Base-by-base conservation (phyloP, 1,284 basidiomycete genomes). In the Trichosporon ovoides region DNA sequence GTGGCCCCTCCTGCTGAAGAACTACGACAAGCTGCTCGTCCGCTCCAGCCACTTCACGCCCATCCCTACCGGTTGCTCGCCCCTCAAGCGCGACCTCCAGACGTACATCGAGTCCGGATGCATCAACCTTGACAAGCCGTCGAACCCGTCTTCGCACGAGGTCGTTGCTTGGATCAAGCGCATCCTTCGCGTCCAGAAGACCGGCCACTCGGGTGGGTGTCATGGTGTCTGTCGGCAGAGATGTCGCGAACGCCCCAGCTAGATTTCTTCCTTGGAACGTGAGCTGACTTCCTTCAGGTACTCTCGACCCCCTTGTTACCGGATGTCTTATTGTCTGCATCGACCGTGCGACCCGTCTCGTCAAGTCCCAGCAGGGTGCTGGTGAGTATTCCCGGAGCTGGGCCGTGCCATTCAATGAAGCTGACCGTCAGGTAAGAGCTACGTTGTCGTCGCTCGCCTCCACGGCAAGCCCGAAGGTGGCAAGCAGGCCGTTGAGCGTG, bases 91-190 rank as follows among this genome's bases (percentile, higher is more conserved):
- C 58, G 94, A 98, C 73, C 87, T 98, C 57, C 80, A 83, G 24
- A 83, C 85, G 59, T 98, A 98, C 79, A 85, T 98, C 78, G 93
- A 93, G 87, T 92, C 93, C 63, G 96, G 96, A 68, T 91, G 97
- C 59, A 98, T 99, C 78, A 57, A 57, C 56, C 83, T 98, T 67
- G 96, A 99, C 84, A 99, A 99, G 78, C 96, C 96, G 24, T 98
- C 95, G 51, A 99, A 98, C 80, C 96, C 96, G 9, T 98, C 96
- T 5, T 98, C 95, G n/a, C 96, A 99, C 80, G 96, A 99, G 82
- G 96, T 99, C 57, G 96, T 99, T 65, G 96, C 96, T 16, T 99
- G 96, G 96, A 81, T 99, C 65, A 85, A 95, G 68, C 85, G 96
- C 28, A 99, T 99, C 67, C 79, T 99, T 54, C 87, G 95, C 28